Evolutionary conservation across 2,329 filamentous ascomycete species (phyloP).

Genomic region (Colletotrichum liriopes): DNA sequence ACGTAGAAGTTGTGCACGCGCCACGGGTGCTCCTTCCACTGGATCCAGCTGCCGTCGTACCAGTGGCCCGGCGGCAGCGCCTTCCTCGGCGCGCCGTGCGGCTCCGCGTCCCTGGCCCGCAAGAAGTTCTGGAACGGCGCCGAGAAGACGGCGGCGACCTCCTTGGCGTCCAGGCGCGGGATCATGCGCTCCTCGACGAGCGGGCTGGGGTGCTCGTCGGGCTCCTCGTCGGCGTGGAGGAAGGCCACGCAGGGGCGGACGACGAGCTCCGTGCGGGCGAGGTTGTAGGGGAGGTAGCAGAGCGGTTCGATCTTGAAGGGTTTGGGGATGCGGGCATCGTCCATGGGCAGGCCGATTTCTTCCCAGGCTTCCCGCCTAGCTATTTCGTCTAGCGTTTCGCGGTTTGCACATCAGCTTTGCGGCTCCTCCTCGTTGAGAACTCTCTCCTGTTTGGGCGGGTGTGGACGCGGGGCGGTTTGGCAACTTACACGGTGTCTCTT

Average conservation of each 20-base stretch:
- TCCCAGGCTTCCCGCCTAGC: slow-evolving; percentile 92
- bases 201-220: slow-evolving; percentile 45
- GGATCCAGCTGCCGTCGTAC: slow-evolving; percentile 89
- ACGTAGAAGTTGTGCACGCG: slow-evolving; percentile 93
- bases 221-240: slow-evolving; percentile 74
- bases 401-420: neutral
- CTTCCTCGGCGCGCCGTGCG: slow-evolving; percentile 52
- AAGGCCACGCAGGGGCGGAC: slow-evolving; percentile 86
- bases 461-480: neutral
- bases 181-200: slow-evolving; percentile 80
- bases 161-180: slow-evolving; percentile 86
- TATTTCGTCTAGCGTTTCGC: slow-evolving; percentile 75
- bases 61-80: slow-evolving; percentile 73
- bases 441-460: neutral
- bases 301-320: slow-evolving; percentile 91
- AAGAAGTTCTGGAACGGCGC: slow-evolving; percentile 91
- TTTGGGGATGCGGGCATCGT: slow-evolving; percentile 77
- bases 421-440: neutral
- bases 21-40: slow-evolving; percentile 87
- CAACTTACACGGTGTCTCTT: slow-evolving; percentile 73
- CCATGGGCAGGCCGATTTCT: slow-evolving; percentile 89
- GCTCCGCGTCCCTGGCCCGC: slow-evolving; percentile 69
- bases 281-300: slow-evolving; percentile 83
- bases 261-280: slow-evolving; percentile 81
- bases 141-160: slow-evolving; percentile 95